Percentiles rank a stretch among this genome's conserved stretches.
Evolutionary conservation across 1,284 basidiomycete species (phyloP).

Genomic region (Kwoniella shivajii): DNA sequence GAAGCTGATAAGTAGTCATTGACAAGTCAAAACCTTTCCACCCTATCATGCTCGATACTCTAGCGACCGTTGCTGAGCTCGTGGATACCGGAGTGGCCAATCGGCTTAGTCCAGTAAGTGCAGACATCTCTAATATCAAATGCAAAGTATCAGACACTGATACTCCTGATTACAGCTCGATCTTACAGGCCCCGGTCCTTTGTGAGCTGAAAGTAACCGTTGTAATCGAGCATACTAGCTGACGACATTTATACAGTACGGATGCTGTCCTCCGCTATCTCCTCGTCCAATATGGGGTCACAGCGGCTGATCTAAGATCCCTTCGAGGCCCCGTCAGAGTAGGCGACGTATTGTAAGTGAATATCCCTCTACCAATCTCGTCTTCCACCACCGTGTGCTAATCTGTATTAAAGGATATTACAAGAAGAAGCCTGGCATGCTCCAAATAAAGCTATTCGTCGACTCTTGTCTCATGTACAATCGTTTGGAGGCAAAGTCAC

Average conservation of each 20-base stretch:
- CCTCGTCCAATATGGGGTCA: conserved; percentile 41
- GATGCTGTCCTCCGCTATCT: conserved; percentile 43
- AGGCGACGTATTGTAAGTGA: conserved; percentile 43
- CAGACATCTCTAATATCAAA: no score
- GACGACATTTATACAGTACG: conserved; percentile 16
- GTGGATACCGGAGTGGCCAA: conserved; percentile 12
- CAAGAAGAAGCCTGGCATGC: conserved; percentile 29
- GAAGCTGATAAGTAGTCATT: no score
- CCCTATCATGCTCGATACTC: conserved; percentile 39
- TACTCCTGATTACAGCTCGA: conserved; percentile 25
- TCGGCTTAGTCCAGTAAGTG: conserved; percentile 17
- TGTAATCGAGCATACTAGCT: neutral
- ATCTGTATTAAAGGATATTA: conserved; percentile 12
- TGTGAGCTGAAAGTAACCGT: conserved; percentile 12
- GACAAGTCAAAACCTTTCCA: conserved; percentile 32
- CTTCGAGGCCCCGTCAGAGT: conserved; percentile 30
- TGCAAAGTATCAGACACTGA: no score
- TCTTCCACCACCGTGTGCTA: neutral
- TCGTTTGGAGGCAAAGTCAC: conserved; percentile 3
- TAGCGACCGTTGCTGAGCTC: conserved; percentile 26
- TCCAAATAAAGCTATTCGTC: conserved; percentile 15
- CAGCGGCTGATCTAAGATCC: conserved; percentile 27
- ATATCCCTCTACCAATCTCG: neutral
- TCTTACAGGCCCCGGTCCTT: conserved; percentile 37
- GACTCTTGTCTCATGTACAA: conserved; percentile 9